Conservation (phyloP, 139 green algal species). For the Volvox reticuliferus region DNA sequence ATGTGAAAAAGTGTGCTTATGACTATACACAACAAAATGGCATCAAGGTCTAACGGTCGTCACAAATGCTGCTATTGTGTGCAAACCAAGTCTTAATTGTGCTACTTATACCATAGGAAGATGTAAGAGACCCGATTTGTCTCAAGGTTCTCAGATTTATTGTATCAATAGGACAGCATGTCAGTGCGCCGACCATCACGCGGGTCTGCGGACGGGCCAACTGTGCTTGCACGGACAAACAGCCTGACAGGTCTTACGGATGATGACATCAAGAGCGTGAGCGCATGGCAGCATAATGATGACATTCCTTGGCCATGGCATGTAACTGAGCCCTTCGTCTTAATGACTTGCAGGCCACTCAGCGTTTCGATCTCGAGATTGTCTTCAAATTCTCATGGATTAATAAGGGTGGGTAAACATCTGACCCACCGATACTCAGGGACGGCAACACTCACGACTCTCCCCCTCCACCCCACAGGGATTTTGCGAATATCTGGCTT, state of each 20-base stretch:
- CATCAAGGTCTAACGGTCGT: too few species aligned
- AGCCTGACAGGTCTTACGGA: conserved; percentile 29
- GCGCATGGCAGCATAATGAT: not conserved
- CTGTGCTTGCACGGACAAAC: conserved; percentile 2
- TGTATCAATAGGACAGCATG: not conserved
- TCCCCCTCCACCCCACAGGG: not conserved
- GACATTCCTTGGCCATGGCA: not conserved
- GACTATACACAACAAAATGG: too few species aligned
- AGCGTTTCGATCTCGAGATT: conserved; percentile 45
- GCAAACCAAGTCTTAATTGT: too few species aligned
- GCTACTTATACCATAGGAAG: too few species aligned
- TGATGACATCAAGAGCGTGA: conserved; percentile 35
- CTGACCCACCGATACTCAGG: not conserved
- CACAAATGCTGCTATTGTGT: too few species aligned
- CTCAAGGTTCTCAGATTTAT: too few species aligned
- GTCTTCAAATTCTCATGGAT: conserved; percentile 42
- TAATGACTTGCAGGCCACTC: not conserved
- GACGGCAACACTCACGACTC: not conserved
- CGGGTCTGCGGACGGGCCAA: not conserved
- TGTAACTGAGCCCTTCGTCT: not conserved
- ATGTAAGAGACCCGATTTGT: too few species aligned
- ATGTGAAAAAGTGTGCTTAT: too few species aligned
- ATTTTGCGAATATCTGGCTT: conserved; percentile 15
- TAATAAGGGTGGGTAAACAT: not conserved
- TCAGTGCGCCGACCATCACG: not conserved